Conservation (phyloP, 2,329 filamentous ascomycete species). For the Fusarium succisae region DNA sequence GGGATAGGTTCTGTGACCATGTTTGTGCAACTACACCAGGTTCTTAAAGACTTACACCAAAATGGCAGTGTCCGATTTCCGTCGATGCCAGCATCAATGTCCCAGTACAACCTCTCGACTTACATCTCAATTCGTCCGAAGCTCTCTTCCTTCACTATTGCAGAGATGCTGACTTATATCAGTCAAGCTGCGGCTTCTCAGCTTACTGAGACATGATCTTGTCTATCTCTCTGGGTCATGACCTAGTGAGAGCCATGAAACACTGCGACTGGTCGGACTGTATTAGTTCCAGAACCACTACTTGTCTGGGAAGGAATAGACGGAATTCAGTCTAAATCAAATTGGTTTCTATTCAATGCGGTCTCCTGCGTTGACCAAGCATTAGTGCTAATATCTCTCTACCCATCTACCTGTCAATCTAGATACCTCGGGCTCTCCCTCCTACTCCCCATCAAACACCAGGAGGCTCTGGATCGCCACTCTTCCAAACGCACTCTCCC, state of each 20-base stretch:
- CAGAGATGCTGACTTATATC: not conserved
- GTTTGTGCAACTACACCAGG: not conserved
- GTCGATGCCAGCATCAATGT: not conserved
- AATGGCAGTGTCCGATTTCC: not conserved
- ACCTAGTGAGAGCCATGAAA: not conserved
- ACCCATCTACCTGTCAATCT: too few relatives aligned
- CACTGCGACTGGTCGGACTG: not conserved
- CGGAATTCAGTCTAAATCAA: rapidly evolving
- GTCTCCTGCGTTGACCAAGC: rapidly evolving
- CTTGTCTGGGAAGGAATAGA: not conserved
- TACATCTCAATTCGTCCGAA: too few relatives aligned
- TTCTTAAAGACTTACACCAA: not conserved
- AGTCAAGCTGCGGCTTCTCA: not conserved
- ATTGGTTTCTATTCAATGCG: not conserved
- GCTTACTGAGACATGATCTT: too few relatives aligned
- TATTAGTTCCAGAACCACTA: not conserved
- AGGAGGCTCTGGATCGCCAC: slow-evolving; percentile 63
- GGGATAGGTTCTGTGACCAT: not conserved
- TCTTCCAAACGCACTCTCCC: slow-evolving; percentile 57
- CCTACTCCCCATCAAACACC: slow-evolving; percentile 45
- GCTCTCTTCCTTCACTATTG: not conserved
- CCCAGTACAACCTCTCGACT: not conserved
- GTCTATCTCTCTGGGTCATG: not conserved
- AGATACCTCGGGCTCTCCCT: rapidly evolving
- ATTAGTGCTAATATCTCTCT: too few relatives aligned